These are phyloP conservation scores for Scheffersomyces ergatensis DNA, from an alignment of 805 yeast species.

Conservation along the genomic window DNA sequence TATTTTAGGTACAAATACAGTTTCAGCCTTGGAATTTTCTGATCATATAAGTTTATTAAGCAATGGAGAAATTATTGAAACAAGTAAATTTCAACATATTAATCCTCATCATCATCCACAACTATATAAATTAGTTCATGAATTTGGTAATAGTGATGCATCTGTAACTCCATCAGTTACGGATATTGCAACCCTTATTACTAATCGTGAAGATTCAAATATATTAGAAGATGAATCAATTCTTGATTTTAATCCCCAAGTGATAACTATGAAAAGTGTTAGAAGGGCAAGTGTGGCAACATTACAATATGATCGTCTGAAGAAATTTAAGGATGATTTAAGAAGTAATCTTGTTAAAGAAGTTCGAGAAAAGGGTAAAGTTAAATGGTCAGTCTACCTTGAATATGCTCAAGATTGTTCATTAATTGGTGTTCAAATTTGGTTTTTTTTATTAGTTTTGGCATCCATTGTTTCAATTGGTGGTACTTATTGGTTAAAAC, in stretches of 20 bases:
- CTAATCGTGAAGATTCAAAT: conserved; percentile 13
- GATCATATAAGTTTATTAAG: conserved; percentile 59
- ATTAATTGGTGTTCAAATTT: conserved; percentile 44
- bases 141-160: conserved; percentile 29
- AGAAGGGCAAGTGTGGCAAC: conserved; percentile 60
- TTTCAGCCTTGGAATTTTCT: conserved; percentile 55
- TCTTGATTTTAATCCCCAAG: neutral
- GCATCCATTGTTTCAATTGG: conserved; percentile 32
- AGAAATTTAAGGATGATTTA: conserved; percentile 24
- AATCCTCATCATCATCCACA: conserved; percentile 16
- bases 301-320: conserved; percentile 41
- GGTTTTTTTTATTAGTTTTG: conserved; percentile 15
- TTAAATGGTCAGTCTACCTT: conserved; percentile 50
- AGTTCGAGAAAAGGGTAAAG: conserved; percentile 55
- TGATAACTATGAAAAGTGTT: conserved; percentile 5
- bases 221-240: conserved; percentile 9
- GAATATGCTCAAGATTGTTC: conserved; percentile 63
- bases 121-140: conserved; percentile 35
- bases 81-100: conserved; percentile 27
- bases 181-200: neutral
- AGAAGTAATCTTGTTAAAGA: conserved; percentile 41
- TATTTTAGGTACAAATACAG: conserved; percentile 57
- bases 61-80: conserved; percentile 53
- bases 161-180: conserved; percentile 6
- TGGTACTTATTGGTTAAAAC: conserved; percentile 63